phyloP scores from a whole-genome alignment of 345 rosid species.

The Raphanus sativus region DNA sequence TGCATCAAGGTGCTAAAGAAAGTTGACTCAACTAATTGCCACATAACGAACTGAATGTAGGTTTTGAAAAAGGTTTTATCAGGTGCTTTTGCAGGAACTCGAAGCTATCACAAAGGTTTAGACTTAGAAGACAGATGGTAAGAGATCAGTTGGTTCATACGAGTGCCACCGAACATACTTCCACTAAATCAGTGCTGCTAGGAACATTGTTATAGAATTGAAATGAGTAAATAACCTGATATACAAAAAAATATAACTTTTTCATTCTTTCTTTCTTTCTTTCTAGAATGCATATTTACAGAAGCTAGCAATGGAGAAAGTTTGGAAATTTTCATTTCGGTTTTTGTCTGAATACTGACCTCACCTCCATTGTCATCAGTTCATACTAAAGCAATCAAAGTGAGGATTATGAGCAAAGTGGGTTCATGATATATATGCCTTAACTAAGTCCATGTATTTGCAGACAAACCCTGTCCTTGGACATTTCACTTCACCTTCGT shows the following conservation, averaged over 20 bases:
- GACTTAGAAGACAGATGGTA: constrained; percentile 59
- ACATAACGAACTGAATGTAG: background rate
- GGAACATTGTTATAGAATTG: constrained; percentile 1
- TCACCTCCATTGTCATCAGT: constrained; percentile 19
- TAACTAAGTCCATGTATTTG: constrained; percentile 67
- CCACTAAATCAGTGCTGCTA: background rate
- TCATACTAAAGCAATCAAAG: constrained; percentile 16
- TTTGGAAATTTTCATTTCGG: constrained; percentile 15
- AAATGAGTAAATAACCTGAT: constrained; percentile 19
- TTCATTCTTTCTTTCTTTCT: too few species aligned
- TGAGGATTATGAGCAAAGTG: constrained; percentile 13
- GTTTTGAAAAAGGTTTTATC: background rate
- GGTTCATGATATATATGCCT: constrained; percentile 78
- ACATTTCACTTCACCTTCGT: constrained; percentile 71
- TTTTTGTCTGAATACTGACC: constrained; percentile 28
- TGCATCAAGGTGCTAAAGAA: constrained; percentile 54
- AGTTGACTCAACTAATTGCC: constrained; percentile 12
- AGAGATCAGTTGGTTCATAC: constrained; percentile 37
- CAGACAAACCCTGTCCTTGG: constrained; percentile 74
- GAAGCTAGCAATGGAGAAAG: constrained; percentile 23
- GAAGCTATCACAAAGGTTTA: constrained; percentile 34
- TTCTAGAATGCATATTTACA: constrained; percentile 34
- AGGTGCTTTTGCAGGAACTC: constrained; percentile 43
- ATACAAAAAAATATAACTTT: constrained; percentile 27
- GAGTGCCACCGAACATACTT: too few species aligned